phyloP scores from a whole-genome alignment of 805 yeast genomes.

The Starmerella lactis-condensi region DNA sequence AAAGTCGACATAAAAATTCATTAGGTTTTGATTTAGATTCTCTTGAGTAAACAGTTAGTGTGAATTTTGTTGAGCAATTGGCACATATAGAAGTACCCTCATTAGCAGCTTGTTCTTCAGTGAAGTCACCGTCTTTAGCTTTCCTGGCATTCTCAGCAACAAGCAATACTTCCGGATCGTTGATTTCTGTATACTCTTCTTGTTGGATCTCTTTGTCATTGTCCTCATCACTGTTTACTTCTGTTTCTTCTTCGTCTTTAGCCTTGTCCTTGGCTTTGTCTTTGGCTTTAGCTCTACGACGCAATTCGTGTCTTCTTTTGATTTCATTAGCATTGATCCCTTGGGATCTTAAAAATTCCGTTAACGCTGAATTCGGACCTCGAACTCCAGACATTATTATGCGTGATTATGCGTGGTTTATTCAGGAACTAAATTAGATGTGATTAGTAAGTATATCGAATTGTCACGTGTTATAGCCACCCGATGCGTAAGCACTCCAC shows the following conservation, averaged over 20 bases:
- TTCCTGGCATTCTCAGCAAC: constrained; percentile 19
- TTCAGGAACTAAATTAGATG: too few relatives aligned
- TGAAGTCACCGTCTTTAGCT: constrained; percentile 12
- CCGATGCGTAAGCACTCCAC: too few relatives aligned
- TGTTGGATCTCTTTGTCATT: constrained; percentile 13
- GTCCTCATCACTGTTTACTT: constrained; percentile 12
- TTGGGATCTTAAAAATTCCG: constrained; percentile 71
- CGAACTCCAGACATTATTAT: constrained; percentile 22
- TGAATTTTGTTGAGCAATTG: constrained; percentile 41
- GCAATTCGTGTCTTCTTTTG: constrained; percentile 25
- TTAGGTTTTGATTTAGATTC: constrained; percentile 21
- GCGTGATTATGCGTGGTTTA: too few relatives aligned
- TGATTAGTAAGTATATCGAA: too few relatives aligned
- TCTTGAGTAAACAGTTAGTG: constrained; percentile 49
- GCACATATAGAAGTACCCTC: constrained; percentile 45
- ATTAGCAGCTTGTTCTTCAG: constrained; percentile 11
- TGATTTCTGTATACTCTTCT: constrained; percentile 4
- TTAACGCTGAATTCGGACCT: constrained; percentile 56
- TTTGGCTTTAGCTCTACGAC: constrained; percentile 10
- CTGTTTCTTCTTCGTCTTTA: constrained; percentile 21
- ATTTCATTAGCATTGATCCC: constrained; percentile 76
- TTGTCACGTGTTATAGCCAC: too few relatives aligned
- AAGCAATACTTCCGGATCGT: constrained; percentile 17
- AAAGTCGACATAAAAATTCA: constrained; percentile 42
- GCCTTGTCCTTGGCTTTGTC: constrained; percentile 14